Conservation (phyloP, 495 filamentous ascomycete genomes). For the Venustampulla echinocandica region DNA sequence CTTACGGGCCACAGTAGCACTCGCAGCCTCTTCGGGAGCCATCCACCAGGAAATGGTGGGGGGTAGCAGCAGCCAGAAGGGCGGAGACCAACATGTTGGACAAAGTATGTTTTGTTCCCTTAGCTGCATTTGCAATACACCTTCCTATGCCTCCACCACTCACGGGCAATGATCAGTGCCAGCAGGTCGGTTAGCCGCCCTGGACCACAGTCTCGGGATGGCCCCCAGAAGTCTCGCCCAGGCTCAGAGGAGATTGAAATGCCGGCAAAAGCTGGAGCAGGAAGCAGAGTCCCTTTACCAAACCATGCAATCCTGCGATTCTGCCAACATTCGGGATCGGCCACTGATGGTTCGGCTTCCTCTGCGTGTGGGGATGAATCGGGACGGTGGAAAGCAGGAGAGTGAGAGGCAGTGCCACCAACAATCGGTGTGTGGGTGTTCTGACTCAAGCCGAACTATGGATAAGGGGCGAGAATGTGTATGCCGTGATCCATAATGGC, state of each 20-base stretch:
- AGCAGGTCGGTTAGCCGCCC: background rate
- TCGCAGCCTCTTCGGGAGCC: background rate
- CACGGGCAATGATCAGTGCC: background rate
- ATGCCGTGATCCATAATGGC: too few species aligned
- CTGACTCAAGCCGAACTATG: background rate
- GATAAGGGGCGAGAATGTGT: background rate
- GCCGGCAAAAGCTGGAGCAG: too few species aligned
- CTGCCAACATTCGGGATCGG: background rate
- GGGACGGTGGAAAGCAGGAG: background rate
- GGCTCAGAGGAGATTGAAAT: background rate
- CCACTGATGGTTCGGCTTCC: too few species aligned
- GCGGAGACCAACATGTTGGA: background rate
- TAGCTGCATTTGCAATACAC: background rate
- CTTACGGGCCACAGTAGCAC: too few species aligned
- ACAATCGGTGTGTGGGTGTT: background rate
- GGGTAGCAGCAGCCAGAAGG: background rate
- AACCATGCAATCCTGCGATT: background rate
- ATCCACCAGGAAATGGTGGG: background rate
- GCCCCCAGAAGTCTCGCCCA: background rate
- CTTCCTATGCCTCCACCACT: background rate
- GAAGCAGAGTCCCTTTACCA: background rate
- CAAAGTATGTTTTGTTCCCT: background rate
- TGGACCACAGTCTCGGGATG: conserved; percentile 5
- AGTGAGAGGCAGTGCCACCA: too few species aligned
- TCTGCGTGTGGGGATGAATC: background rate